Conservation (phyloP, 176 grass and related monocot species). For the Bolboschoenus planiculmis region DNA sequence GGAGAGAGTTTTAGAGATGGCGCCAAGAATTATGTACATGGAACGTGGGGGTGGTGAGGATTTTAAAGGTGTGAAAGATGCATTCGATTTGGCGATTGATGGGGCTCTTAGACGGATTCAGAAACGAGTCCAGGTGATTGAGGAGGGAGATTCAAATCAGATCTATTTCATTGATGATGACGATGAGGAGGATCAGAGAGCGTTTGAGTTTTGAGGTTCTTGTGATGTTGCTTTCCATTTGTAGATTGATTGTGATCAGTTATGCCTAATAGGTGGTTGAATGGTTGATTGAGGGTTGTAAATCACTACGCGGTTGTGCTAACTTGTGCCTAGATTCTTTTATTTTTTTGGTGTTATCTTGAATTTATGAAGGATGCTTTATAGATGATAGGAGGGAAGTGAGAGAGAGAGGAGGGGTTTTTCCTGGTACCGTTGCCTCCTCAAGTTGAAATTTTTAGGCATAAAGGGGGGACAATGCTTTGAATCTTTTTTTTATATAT, state of each 20-base stretch:
- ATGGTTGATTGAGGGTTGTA: not conserved
- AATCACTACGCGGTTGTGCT: not conserved
- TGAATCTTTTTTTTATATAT: not conserved
- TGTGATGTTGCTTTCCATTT: not conserved
- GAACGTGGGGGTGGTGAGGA: slow-evolving; percentile 41
- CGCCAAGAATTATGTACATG: slow-evolving; percentile 46
- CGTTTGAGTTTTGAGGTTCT: slow-evolving; percentile 1
- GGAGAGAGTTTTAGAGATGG: slow-evolving; percentile 36
- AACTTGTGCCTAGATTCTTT: not conserved
- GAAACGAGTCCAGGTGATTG: slow-evolving; percentile 32
- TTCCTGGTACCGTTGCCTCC: not conserved
- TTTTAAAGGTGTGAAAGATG: slow-evolving; percentile 39
- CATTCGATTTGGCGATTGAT: slow-evolving; percentile 60
- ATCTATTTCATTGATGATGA: slow-evolving; percentile 50
- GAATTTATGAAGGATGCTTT: not conserved
- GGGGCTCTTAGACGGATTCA: slow-evolving; percentile 50
- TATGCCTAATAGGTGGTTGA: not conserved
- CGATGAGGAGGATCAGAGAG: slow-evolving; percentile 14
- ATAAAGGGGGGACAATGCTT: not conserved
- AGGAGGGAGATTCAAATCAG: slow-evolving; percentile 34
- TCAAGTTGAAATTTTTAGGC: not conserved
- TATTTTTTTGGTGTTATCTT: not conserved
- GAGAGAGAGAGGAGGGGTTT: not conserved
- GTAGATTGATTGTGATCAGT: not conserved
- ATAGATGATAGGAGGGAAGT: not conserved